These are phyloP conservation scores for Camillea tinctor DNA, from an alignment of 2,329 filamentous ascomycete genomes.

Conservation along the genomic window DNA sequence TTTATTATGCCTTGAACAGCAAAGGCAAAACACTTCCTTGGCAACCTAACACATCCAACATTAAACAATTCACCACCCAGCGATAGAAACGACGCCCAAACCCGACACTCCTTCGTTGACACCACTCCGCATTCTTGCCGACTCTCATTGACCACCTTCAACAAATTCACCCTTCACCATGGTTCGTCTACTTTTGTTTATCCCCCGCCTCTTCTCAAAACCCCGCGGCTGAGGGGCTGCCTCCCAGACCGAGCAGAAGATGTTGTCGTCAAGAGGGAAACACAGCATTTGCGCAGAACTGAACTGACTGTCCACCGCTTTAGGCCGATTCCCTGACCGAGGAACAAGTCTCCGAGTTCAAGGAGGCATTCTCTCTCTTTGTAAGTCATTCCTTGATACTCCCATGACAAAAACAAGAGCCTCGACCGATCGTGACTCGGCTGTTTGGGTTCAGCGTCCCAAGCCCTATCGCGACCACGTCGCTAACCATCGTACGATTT, in stretches of 20 bases:
- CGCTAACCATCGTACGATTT: conserved; percentile 25
- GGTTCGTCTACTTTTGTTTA: conserved; percentile 13
- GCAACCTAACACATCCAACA: conserved; percentile 12
- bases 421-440: background rate
- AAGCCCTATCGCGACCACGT: conserved; percentile 17
- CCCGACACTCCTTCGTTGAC: background rate
- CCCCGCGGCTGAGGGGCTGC: conserved; percentile 25
- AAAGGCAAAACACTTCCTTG: conserved; percentile 8
- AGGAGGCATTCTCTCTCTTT: conserved; percentile 99
- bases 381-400: conserved; percentile 58
- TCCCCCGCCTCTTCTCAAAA: conserved; percentile 17
- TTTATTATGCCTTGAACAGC: conserved; percentile 8
- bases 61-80: background rate
- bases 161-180: conserved; percentile 15
- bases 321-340: conserved; percentile 98
- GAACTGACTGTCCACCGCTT: conserved; percentile 7
- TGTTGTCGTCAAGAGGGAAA: conserved; percentile 4
- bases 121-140: background rate
- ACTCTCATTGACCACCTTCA: conserved; percentile 3
- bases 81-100: background rate
- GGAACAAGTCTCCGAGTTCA: conserved; percentile 99
- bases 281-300: conserved; percentile 19
- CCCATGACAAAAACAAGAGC: conserved; percentile 7
- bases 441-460: background rate
- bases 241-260: conserved; percentile 14